Base-by-base conservation (phyloP, 352 stramenopile genomes). In the Phytopythium ostracodes region DNA sequence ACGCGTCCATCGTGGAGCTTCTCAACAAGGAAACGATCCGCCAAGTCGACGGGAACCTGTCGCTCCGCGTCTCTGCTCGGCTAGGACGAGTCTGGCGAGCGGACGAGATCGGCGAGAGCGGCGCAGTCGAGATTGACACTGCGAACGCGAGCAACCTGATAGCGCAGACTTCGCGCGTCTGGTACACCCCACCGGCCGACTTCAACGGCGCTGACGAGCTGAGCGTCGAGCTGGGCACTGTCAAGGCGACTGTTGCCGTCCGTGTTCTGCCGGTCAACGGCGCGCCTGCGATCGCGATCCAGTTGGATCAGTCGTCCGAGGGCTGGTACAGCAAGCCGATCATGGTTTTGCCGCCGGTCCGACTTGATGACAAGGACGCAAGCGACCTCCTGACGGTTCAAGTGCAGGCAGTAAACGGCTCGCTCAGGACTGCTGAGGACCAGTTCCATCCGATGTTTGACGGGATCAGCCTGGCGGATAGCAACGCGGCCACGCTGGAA, bases 301-400 rank as follows among this genome's bases (percentile, higher is more conserved):
- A 53, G 22, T 59, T 42, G 24, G 43, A 59, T 11, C 57, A 65
- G 20, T 43, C 31, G 18, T 56, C 53, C 15, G 57, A 63, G n/a
- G 57, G 67, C 51, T 81, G 72, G 67, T 70, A 70, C 52, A 47
- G 31, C 0, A 56, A 59, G 9, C 61, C 77, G 24, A 63, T 62
- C 24, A 60, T 62, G 29, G 71, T 80, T 24, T 59, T 85, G 6
- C 76, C 79, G 4, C 33, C 49, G 4, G 60, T 88, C 43, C 51
- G 42, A 31, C 31, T 87, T 0, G 42, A 61, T 4, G 77, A 88
- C 27, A 55, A 67, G 0, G 79, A 88, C 35, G 31, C 42, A 2
- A 29, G 55, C n/a, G 73, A 85, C 38, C 44, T 70, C 7, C 62
- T 82, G 27, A 62, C 71, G 12, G 60, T 84, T n/a, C 60, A 69